Base-by-base conservation (phyloP, 2,329 filamentous ascomycete genomes). In the Celoporthe dispersa region DNA sequence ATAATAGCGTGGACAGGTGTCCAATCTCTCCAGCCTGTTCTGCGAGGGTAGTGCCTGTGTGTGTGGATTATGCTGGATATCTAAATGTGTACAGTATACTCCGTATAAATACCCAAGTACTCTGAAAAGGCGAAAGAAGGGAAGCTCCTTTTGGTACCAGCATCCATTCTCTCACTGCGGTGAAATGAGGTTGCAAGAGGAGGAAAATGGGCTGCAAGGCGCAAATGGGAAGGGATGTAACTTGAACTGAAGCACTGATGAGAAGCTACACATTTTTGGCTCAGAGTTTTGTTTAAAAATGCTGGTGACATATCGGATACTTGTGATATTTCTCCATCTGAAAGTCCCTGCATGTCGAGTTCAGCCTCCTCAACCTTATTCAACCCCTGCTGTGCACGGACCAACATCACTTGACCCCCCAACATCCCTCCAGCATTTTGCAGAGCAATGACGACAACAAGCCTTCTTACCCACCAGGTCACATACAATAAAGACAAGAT, bases 371-470 rank as follows among this genome's bases (percentile, higher is more conserved):
- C 33, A 60, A 37, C 37, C 37, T 41, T 63, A 63, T 63, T 39
- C n/a, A n/a, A 31, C 60, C 60, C 60, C 60, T 63, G 60, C 57
- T n/a, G 31, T 60, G 57, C 57, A 60, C 57, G 57, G 57, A n/a
- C 57, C 57, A 60, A 5, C 33, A n/a, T 60, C 57, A 60, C 33
- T 60, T 31, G 35, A 44, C 64, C n/a, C n/a, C 44, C 37, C 51
- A 60, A 66, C 64, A 53, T 66, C 61, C 35, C 44, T 68, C 33
- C 48, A 44, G 39, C 33, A 72, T 63, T 44, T 6, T n/a, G 31
- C 48, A 44, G 16, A 5, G 22, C 19, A 44, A 59, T 22, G 33
- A 57, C 48, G n/a, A 57, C 14, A 11, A n/a, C 35, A 22, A 60
- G 28, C 59, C 51, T 35, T 25, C 65, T 39, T 64, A 28, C 59